Base-by-base conservation (phyloP, 2,329 filamentous ascomycete species). In the Aspergillus vadensis region DNA sequence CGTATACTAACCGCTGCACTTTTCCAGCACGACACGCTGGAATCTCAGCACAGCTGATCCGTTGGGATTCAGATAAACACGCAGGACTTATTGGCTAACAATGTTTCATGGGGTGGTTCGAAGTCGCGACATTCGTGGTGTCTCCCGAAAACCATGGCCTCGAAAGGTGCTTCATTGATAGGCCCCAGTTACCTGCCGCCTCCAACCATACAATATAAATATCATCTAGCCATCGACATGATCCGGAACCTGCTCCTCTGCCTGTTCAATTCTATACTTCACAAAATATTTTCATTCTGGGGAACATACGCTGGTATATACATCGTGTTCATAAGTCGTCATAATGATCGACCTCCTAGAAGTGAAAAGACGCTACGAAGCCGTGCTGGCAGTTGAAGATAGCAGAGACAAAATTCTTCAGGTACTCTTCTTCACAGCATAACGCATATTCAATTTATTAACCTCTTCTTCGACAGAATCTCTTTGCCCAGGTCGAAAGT, bases 401-500 rank as follows among this genome's bases (percentile, higher is more conserved):
- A 65, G 57, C 30, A 66, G 67, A 17, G 63, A 66, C 27, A 55
- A 55, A 7, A 60, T 68, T 25, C 63, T 68, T 17, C 53, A 60
- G 56, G 66, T 64, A 25, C 47, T 19, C 0, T 12, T 2, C 4
- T 49, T 17, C 15, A 27, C 9, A 6, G 9, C 14, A 50, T 15
- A 25, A 12, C 12, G 19, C 7, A 23, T 30, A 10, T 1, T 2
- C 9, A 14, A 5, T 17, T 38, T 43, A 32, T 32, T 48, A 56
- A 14, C 23, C 30, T 44, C 2, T 14, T 44, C 10, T 7, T 12
- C 23, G 7, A 53, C 41, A 68, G 66, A 59, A 64, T 3, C 57
- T 67, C 2, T 59, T 65, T 8, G 51, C 48, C 2, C 44, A 39
- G n/a, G 48, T 66, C 10, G 44, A 66, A 25, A 27, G 43, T 5